Conservation (phyloP, 495 filamentous ascomycete genomes). For the Letharia columbiana region DNA sequence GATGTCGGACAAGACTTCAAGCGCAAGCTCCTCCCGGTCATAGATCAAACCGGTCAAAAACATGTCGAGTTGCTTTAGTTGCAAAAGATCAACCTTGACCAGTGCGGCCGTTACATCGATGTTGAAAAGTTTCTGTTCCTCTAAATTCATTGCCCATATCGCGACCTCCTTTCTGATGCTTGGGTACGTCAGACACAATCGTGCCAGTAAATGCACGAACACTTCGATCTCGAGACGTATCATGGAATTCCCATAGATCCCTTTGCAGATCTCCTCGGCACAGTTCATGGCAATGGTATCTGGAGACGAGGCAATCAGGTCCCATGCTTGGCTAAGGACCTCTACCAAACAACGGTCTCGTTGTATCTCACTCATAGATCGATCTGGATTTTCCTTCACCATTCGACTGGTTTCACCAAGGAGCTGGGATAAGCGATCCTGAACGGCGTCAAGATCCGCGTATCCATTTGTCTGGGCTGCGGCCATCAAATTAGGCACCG, state of each 20-base stretch:
- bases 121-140: slow-evolving; percentile 70
- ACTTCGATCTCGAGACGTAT: slow-evolving; percentile 68
- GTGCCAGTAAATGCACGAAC: slow-evolving; percentile 70
- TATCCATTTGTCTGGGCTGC: slow-evolving; percentile 56
- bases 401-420: slow-evolving; percentile 61
- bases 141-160: slow-evolving; percentile 57
- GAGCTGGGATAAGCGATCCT: slow-evolving; percentile 58
- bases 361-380: slow-evolving; percentile 61
- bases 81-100: slow-evolving; percentile 63
- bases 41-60: slow-evolving; percentile 63
- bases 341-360: slow-evolving; percentile 56
- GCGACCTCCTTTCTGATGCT: slow-evolving; percentile 66
- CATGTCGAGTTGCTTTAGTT: slow-evolving; percentile 71
- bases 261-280: slow-evolving; percentile 60
- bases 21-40: slow-evolving; percentile 54
- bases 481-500: slow-evolving; percentile 35
- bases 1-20: slow-evolving; percentile 67
- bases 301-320: slow-evolving; percentile 39
- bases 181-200: slow-evolving; percentile 68
- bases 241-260: slow-evolving; percentile 53
- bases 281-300: slow-evolving; percentile 61
- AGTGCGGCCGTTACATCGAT: slow-evolving; percentile 67
- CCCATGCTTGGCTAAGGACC: slow-evolving; percentile 48
- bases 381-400: slow-evolving; percentile 55
- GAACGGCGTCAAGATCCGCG: slow-evolving; percentile 52